phyloP scores from a whole-genome alignment of 768 basidiomycete genomes.

The Pleurotus sapidus region DNA sequence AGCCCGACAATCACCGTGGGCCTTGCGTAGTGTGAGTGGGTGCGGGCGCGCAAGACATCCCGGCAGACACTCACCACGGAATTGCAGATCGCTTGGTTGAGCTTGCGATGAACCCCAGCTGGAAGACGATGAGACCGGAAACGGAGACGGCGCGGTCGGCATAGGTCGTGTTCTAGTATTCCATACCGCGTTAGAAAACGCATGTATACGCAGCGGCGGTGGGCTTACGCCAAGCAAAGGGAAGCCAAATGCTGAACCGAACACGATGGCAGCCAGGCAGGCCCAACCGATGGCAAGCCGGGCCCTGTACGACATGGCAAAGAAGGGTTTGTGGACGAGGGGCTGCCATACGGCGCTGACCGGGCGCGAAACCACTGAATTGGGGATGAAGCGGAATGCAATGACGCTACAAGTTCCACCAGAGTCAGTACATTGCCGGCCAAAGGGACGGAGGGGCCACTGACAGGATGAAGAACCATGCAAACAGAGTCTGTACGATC shows the following conservation, averaged over 20 bases:
- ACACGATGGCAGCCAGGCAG: constrained; percentile 70
- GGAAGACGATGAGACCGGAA: constrained; percentile 77
- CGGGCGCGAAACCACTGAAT: constrained; percentile 66
- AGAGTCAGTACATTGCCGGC: background rate
- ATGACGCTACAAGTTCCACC: constrained; percentile 48
- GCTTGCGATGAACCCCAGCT: constrained; percentile 66
- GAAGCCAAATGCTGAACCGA: constrained; percentile 89
- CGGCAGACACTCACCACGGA: constrained; percentile 55
- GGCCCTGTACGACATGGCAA: constrained; percentile 43
- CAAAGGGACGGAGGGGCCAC: constrained; percentile 18
- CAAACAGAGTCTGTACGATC: constrained; percentile 79
- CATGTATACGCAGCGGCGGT: background rate
- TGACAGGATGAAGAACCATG: constrained; percentile 79
- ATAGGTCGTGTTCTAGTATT: constrained; percentile 52
- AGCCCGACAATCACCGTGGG: constrained; percentile 87
- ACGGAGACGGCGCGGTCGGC: constrained; percentile 82
- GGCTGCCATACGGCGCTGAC: constrained; percentile 70
- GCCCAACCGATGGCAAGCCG: constrained; percentile 74
- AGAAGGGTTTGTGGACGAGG: constrained; percentile 65
- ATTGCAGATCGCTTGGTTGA: constrained; percentile 63
- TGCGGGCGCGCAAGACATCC: background rate
- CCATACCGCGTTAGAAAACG: too few species aligned
- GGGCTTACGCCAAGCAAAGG: constrained; percentile 47
- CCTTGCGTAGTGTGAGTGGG: constrained; percentile 35
- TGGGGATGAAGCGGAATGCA: constrained; percentile 83